These are phyloP conservation scores for Cornus florida DNA, from an alignment of 148 eudicot species.

Conservation along the genomic window DNA sequence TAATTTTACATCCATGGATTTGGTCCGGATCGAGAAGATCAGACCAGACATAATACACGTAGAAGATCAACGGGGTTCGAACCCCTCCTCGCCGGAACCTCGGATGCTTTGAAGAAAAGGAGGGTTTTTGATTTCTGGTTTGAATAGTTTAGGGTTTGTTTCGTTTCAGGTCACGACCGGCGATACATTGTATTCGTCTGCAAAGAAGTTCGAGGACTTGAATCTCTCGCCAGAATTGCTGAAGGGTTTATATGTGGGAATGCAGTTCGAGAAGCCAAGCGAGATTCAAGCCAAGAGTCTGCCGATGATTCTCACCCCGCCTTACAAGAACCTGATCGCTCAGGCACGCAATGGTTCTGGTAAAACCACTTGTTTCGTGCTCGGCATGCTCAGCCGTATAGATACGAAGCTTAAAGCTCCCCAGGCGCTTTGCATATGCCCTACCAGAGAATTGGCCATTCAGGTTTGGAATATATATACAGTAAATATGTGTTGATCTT, in stretches of 20 bases:
- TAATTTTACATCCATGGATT: not conserved
- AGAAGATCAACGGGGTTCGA: too few species aligned
- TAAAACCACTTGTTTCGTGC: slow-evolving; percentile 88
- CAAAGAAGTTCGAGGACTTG: slow-evolving; percentile 78
- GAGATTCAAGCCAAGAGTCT: slow-evolving; percentile 60
- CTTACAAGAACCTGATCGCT: slow-evolving; percentile 65
- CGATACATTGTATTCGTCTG: slow-evolving; percentile 81
- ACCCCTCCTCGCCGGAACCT: too few species aligned
- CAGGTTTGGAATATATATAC: slow-evolving; percentile 54
- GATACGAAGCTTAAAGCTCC: slow-evolving; percentile 62
- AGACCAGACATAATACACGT: too few species aligned
- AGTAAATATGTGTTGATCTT: not conserved
- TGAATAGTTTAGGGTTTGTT: slow-evolving; percentile 13
- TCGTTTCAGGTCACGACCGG: slow-evolving; percentile 55
- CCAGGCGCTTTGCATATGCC: slow-evolving; percentile 91
- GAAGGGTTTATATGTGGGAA: slow-evolving; percentile 83
- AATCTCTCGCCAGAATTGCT: slow-evolving; percentile 64
- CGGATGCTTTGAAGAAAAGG: too few species aligned
- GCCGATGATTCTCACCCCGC: slow-evolving; percentile 82
- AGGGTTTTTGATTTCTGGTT: not conserved
- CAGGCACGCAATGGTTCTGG: slow-evolving; percentile 97
- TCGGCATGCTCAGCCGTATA: slow-evolving; percentile 87
- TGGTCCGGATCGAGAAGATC: too few species aligned
- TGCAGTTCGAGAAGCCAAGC: slow-evolving; percentile 69
- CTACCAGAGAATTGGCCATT: slow-evolving; percentile 80